Conservation (phyloP, 2,329 filamentous ascomycete species). For the Camptophora hylomeconis region DNA sequence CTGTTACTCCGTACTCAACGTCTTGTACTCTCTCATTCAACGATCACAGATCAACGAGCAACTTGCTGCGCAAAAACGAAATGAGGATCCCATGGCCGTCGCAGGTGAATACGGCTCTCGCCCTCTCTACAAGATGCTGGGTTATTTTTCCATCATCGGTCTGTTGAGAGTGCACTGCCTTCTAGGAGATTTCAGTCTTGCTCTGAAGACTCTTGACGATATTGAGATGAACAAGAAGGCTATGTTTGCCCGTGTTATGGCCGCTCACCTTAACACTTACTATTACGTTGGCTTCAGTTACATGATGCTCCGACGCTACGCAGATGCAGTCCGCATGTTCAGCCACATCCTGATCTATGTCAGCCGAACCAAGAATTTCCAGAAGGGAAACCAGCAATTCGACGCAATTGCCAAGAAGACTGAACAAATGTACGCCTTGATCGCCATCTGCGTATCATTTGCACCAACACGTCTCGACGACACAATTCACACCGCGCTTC, state of each 20-base stretch:
- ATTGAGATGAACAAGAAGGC: conserved; percentile 99
- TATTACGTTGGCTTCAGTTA: conserved; percentile 99
- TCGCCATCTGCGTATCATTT: conserved; percentile 97
- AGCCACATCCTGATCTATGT: conserved; percentile 99
- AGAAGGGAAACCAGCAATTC: conserved; percentile 82
- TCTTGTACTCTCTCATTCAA: conserved; percentile 97
- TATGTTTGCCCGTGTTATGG: conserved; percentile 99
- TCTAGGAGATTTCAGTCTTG: conserved; percentile 93
- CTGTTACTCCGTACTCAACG: conserved; percentile 98
- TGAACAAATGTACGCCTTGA: conserved; percentile 98
- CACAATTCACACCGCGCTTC: conserved; percentile 93
- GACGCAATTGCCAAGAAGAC: conserved; percentile 99
- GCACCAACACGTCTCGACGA: conserved; percentile 94
- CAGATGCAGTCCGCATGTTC: conserved; percentile 99
- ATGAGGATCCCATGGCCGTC: conserved; percentile 75
- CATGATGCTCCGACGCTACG: conserved; percentile 99
- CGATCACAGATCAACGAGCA: conserved; percentile 97
- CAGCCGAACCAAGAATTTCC: conserved; percentile 98
- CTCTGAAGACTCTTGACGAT: conserved; percentile 96
- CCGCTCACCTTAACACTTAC: conserved; percentile 98
- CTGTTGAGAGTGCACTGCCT: conserved; percentile 91
- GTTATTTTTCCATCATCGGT: conserved; percentile 98
- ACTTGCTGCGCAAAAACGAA: conserved; percentile 83
- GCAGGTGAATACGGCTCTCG: conserved; percentile 92
- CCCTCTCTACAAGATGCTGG: conserved; percentile 93